A percentile compares a stretch with the other conserved stretches of the same genome.
Conservation (phyloP, 345 rosid species). For the Brassica rapa region DNA sequence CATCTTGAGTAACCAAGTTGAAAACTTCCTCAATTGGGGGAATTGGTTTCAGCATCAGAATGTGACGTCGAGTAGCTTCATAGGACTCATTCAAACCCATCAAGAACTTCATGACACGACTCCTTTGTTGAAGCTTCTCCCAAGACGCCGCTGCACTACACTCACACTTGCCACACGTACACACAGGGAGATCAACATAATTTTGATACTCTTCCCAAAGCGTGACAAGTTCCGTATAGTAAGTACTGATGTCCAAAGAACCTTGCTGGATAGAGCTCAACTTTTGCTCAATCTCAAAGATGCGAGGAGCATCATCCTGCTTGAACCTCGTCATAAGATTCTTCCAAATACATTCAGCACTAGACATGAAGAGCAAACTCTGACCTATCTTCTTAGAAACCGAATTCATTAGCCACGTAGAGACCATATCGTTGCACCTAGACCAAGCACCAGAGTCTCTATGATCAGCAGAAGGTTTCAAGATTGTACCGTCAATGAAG, state of each 20-base stretch:
- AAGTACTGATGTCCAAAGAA: neutral
- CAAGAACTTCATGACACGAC: neutral
- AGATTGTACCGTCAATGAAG: neutral
- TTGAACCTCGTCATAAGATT: neutral
- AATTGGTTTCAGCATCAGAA: neutral
- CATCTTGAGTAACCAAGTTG: neutral
- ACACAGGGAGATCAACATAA: neutral
- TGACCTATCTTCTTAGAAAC: neutral
- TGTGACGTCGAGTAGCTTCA: neutral
- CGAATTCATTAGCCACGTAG: neutral
- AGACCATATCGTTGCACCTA: neutral
- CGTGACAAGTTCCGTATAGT: neutral
- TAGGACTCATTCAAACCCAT: neutral
- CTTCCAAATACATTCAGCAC: neutral
- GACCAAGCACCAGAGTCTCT: neutral
- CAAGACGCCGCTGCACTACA: neutral
- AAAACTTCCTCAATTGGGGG: neutral
- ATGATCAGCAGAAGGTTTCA: neutral
- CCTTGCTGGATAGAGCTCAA: neutral
- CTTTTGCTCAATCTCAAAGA: neutral
- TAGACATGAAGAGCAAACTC: neutral
- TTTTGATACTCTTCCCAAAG: neutral
- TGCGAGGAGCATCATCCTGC: neutral
- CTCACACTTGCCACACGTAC: neutral
- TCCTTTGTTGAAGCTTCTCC: neutral